phyloP scores from a whole-genome alignment of 2,329 filamentous ascomycete genomes.

The Domatiomyces catenatus region DNA sequence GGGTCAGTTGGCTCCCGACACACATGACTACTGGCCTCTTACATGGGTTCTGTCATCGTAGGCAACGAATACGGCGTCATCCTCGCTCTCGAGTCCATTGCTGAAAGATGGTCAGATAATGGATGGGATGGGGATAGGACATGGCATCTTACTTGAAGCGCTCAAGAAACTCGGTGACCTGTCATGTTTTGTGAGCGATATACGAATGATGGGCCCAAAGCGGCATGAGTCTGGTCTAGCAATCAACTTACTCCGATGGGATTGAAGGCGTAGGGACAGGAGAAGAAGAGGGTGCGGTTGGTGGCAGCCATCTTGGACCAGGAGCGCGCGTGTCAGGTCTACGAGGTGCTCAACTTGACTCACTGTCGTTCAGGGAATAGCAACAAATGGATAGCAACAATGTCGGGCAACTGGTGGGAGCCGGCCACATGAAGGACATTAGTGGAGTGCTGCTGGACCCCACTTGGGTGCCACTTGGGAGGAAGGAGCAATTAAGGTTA shows the following conservation, averaged over 20 bases:
- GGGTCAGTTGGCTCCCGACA: conserved; percentile 2
- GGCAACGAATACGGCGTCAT: conserved; percentile 8
- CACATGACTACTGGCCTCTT: background rate
- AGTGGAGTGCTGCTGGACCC: background rate
- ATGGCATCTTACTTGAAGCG: background rate
- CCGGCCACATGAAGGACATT: background rate
- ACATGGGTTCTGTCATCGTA: conserved; percentile 9
- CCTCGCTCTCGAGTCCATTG: background rate
- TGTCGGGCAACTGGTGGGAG: background rate
- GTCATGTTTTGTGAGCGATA: background rate
- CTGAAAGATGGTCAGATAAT: background rate
- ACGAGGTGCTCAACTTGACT: background rate
- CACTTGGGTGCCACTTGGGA: background rate
- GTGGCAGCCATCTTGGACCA: background rate
- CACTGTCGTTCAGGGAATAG: background rate
- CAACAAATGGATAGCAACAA: background rate
- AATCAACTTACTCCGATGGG: background rate
- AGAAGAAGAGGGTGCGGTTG: background rate
- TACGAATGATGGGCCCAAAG: background rate
- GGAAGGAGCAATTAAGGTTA: background rate
- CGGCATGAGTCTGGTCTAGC: background rate
- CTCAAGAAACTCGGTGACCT: background rate
- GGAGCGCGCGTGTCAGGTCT: background rate
- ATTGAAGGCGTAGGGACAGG: background rate
- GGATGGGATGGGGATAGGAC: background rate